Conservation (phyloP, 1,139 yeast species). For the Debaryomycetaceae sp. region DNA sequence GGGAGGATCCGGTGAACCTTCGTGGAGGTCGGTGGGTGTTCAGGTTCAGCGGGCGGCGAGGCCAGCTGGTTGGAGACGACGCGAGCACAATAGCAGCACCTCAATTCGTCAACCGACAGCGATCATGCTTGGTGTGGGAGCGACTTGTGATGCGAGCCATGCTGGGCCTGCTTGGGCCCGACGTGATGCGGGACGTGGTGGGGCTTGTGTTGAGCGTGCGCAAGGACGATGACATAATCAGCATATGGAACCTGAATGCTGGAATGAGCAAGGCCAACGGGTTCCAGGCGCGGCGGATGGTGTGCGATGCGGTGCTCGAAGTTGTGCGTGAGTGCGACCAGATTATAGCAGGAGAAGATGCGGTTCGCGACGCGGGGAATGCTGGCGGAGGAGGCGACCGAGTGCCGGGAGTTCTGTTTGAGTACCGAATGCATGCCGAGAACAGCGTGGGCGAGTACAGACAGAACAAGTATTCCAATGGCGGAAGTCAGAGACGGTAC, state of each 20-base stretch:
- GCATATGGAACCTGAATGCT: constrained; percentile 45
- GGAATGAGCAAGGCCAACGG: constrained; percentile 21
- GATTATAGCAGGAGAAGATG: constrained; percentile 24
- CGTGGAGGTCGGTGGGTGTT: constrained; percentile 62
- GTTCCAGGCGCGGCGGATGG: constrained; percentile 37
- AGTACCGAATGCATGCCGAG: constrained; percentile 35
- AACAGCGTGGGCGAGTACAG: constrained; percentile 12
- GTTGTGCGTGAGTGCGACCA: constrained; percentile 40
- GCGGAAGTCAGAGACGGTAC: constrained; percentile 3
- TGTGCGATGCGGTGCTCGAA: constrained; percentile 37
- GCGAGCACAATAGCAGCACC: constrained; percentile 9
- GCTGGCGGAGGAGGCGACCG: constrained; percentile 30
- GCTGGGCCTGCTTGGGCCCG: constrained; percentile 35
- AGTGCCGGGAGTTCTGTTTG: constrained; percentile 35
- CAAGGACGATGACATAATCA: constrained; percentile 37
- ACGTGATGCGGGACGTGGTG: constrained; percentile 34
- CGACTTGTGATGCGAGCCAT: constrained; percentile 33
- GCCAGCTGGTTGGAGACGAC: constrained; percentile 6
- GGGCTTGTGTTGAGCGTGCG: constrained; percentile 44
- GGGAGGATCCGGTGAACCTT: constrained; percentile 60
- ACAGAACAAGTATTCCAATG: constrained; percentile 2
- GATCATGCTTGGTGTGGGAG: constrained; percentile 43
- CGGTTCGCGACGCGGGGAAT: constrained; percentile 18
- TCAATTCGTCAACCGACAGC: constrained; percentile 11
- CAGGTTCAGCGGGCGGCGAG: constrained; percentile 30